Evolutionary conservation across 345 rosid species (phyloP).

Genomic region (Euphorbia lathyris): DNA sequence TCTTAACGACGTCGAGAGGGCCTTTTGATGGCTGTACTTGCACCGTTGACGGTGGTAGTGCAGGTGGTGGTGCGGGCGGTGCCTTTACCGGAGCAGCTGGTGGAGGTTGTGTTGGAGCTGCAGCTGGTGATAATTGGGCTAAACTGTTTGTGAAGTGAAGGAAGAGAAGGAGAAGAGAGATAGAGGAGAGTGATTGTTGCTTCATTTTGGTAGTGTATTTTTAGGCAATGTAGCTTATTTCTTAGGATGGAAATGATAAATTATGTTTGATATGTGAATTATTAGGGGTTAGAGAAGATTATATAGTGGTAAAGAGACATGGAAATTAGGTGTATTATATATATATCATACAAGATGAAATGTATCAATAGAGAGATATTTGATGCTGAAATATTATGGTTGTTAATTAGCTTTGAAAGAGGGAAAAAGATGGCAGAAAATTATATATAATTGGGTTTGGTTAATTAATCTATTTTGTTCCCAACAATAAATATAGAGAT

Average conservation of each 20-base stretch:
- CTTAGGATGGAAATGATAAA: neutral
- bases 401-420: no score
- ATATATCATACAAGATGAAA: neutral
- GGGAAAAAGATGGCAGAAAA: no score
- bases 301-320: slow-evolving; percentile 4
- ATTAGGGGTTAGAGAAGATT: neutral
- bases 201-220: neutral
- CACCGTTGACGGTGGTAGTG: neutral
- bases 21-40: neutral
- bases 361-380: neutral
- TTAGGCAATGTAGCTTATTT: neutral
- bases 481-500: no score
- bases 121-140: slow-evolving; percentile 10
- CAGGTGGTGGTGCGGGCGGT: neutral
- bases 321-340: neutral
- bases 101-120: slow-evolving; percentile 1
- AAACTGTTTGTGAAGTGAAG: neutral
- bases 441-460: no score
- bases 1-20: neutral
- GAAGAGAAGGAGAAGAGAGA: slow-evolving; percentile 7
- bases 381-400: neutral
- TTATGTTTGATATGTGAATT: neutral
- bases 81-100: neutral
- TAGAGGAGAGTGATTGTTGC: slow-evolving; percentile 6
- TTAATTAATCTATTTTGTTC: no score